Evolutionary conservation across 2,329 filamentous ascomycete genomes (phyloP).

Genomic region (Zasmidium citrigriseum): DNA sequence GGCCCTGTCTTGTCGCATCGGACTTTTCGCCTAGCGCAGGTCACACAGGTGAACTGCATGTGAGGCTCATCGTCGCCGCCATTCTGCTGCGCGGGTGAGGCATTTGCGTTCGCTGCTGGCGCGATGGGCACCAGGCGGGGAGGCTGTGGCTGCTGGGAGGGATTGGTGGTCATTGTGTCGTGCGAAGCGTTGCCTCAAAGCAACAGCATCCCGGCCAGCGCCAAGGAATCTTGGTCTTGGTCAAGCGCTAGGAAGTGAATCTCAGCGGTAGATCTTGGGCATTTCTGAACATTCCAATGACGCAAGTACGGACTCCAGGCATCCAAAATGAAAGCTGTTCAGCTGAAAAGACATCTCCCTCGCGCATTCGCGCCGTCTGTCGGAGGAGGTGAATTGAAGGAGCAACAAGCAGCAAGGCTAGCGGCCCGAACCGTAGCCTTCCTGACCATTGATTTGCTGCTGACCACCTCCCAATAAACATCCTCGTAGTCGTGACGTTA

Average conservation of each 20-base stretch:
- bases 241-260: background rate
- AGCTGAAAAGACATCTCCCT: background rate
- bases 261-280: background rate
- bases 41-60: slow-evolving; percentile 35
- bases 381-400: background rate
- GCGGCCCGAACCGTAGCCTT: background rate
- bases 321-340: background rate
- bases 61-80: slow-evolving; percentile 11
- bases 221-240: background rate
- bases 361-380: background rate
- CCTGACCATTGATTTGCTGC: background rate
- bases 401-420: background rate
- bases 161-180: background rate
- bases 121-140: slow-evolving; percentile 20
- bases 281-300: background rate
- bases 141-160: background rate
- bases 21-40: slow-evolving; percentile 41
- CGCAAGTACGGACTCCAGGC: background rate
- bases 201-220: background rate
- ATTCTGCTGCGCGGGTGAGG: slow-evolving; percentile 7
- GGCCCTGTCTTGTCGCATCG: slow-evolving; percentile 38
- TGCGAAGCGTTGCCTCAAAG: background rate
- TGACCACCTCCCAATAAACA: background rate
- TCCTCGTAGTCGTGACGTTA: background rate
- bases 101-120: slow-evolving; percentile 10